Conservation (phyloP, 1,139 yeast genomes). For the Tardiomyces depauwii region DNA sequence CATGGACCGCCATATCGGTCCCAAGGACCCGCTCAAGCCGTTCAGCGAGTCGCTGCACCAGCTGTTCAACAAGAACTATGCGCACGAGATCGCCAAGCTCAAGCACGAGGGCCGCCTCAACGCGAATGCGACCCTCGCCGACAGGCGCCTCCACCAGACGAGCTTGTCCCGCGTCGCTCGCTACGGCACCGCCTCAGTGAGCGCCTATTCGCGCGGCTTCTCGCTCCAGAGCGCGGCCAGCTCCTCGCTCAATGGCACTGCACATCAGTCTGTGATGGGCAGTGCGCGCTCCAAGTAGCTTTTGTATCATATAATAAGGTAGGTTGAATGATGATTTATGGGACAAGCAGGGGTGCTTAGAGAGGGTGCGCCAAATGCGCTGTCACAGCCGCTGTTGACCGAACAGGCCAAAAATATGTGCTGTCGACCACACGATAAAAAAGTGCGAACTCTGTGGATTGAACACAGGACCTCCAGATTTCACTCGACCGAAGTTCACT, state of each 20-base stretch:
- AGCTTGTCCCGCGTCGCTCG: not conserved
- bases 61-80: constrained; percentile 57
- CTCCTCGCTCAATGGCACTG: no score
- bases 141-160: not conserved
- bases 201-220: not conserved
- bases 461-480: not conserved
- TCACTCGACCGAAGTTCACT: not conserved
- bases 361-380: no score
- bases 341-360: no score
- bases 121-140: not conserved
- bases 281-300: no score
- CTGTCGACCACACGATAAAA: no score
- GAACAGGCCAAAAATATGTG: no score
- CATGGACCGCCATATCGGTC: constrained; percentile 50
- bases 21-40: constrained; percentile 40
- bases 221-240: no score
- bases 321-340: no score
- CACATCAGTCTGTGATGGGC: no score
- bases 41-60: constrained; percentile 59
- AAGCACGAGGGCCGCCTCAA: not conserved
- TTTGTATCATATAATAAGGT: no score
- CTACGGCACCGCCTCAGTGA: not conserved
- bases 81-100: constrained; percentile 39
- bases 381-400: no score
- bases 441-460: not conserved